phyloP scores from a whole-genome alignment of 441 rosid species.

The Gossypium gossypioides region DNA sequence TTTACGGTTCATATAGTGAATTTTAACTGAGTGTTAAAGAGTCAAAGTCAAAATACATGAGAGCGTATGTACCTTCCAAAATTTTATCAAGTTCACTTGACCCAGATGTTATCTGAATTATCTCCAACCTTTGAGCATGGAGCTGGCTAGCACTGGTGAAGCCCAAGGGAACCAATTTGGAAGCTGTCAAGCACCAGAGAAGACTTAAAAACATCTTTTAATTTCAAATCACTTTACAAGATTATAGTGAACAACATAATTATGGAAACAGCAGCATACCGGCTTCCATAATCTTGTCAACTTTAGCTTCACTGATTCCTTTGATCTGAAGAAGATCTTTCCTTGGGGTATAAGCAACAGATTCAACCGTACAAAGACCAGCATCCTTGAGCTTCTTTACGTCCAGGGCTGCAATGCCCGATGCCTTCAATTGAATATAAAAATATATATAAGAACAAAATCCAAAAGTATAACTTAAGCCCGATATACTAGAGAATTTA shows the following conservation, averaged over 20 bases:
- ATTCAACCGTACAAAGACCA: conserved; percentile 85
- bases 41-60: neutral
- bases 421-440: conserved; percentile 30
- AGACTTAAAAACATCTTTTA: neutral
- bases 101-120: conserved; percentile 88
- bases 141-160: conserved; percentile 89
- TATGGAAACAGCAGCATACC: conserved; percentile 25
- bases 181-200: conserved; percentile 42
- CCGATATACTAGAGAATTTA: neutral
- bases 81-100: conserved; percentile 89
- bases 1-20: conserved; percentile 25
- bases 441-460: neutral
- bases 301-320: conserved; percentile 94
- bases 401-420: conserved; percentile 80
- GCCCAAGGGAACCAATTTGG: conserved; percentile 81
- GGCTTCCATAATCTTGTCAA: conserved; percentile 89
- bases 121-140: conserved; percentile 85
- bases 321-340: conserved; percentile 94
- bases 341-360: conserved; percentile 81
- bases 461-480: neutral
- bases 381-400: conserved; percentile 88
- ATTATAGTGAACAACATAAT: neutral
- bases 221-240: neutral
- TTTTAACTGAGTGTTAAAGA: neutral
- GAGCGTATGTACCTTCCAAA: conserved; percentile 53